These are phyloP conservation scores for Camelina sativa DNA, from an alignment of 345 rosid genomes.

Conservation along the genomic window DNA sequence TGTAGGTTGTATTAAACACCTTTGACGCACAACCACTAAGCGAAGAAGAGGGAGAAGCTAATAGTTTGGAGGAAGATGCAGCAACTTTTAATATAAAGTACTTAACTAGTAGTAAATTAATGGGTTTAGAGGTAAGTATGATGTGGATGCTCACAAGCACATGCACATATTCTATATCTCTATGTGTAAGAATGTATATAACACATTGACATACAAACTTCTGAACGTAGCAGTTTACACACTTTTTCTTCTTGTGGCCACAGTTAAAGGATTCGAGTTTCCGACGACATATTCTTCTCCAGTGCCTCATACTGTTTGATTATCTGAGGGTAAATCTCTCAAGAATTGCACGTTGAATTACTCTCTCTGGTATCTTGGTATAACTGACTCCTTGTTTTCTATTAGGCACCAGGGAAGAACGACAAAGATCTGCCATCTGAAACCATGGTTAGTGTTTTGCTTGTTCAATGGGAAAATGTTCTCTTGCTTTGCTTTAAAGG, in stretches of 20 bases:
- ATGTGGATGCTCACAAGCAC: constrained; percentile 7
- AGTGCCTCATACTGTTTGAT: constrained; percentile 94
- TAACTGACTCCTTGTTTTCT: constrained; percentile 31
- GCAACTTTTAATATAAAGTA: constrained; percentile 91
- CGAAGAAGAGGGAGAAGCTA: constrained; percentile 95
- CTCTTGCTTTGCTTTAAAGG: constrained; percentile 30
- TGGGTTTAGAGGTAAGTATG: constrained; percentile 89
- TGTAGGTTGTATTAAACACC: constrained; percentile 85
- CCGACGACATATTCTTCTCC: constrained; percentile 94
- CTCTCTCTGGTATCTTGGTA: constrained; percentile 21
- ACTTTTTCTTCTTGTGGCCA: constrained; percentile 27
- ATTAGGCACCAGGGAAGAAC: constrained; percentile 90
- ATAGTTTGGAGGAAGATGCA: constrained; percentile 92
- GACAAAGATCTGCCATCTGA: constrained; percentile 94
- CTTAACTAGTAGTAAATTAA: constrained; percentile 94
- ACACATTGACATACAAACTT: constrained; percentile 26
- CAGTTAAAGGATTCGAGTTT: constrained; percentile 98
- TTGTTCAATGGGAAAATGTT: constrained; percentile 20
- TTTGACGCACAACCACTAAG: constrained; percentile 97
- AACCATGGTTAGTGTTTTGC: constrained; percentile 78
- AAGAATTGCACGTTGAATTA: constrained; percentile 17
- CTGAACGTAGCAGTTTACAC: constrained; percentile 27
- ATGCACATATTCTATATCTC: no score
- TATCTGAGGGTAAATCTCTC: constrained; percentile 73
- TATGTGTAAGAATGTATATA: background rate